Evolutionary conservation across 2,329 filamentous ascomycete species (phyloP), one percentile per base, ranked within the genome.

Genomic region (Penicillium sp.): DNA sequence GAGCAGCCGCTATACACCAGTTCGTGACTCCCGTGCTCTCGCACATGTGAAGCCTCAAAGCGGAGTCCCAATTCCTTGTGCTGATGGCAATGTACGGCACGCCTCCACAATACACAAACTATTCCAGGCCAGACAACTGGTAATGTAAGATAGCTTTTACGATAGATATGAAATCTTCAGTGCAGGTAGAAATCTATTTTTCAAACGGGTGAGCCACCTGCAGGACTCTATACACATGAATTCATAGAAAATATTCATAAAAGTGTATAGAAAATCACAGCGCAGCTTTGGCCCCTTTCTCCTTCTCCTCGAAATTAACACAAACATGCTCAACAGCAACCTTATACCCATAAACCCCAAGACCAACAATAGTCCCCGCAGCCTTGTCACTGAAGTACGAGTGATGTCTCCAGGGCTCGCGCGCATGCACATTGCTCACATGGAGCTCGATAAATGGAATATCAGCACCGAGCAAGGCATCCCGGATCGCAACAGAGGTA

Each of bases 401-500:
- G 61, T 88, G 85, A 62, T 85, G 82, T 51, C 89, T 79, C 66
- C 84, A 92, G 1, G 78, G 66, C 75, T 92, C 89, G 9, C 89
- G 74, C 31, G 84, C 82, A 71, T 92, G 88, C 2, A 92, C 82
- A 70, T 92, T 92, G 53, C 80, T 86, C 34, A 92, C 81, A 70
- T 92, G 89, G n/a, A 91, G 72, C 75, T 93, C 89, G 45, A 92
- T 78, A 65, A 92, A 92, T 0, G 89, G 89, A 22, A 91, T 85
- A 7, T 78, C 79, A 0, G 90, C 85, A 4, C 84, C 88, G 0
- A 86, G 71, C 26, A 92, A 74, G 0, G 89, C 89, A 71, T 92
- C 89, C n/a, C 89, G 79, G 56, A 92, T 79, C 0, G 86, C 88
- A 1, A 92, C 86, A 66, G 84, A 89, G 0, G 89, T 91, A 72